A percentile compares a stretch with the other conserved stretches of the same genome.
Evolutionary conservation across 805 yeast species (phyloP).

Genomic region (Spathaspora sp.): DNA sequence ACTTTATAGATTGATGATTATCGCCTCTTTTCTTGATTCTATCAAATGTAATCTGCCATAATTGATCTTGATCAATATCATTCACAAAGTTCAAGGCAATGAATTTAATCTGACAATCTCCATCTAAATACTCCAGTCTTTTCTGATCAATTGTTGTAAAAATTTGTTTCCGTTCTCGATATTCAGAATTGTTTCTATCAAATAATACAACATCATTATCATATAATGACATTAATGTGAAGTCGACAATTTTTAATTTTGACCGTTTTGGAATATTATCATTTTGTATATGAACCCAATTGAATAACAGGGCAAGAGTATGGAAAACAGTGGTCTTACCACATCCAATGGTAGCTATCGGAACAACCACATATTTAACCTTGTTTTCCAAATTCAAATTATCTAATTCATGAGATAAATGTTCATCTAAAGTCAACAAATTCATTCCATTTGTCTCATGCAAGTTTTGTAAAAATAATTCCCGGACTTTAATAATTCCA

Average conservation of each 20-base stretch:
- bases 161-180: conserved; percentile 64
- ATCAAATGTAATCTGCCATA: conserved; percentile 51
- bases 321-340: conserved; percentile 86
- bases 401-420: conserved; percentile 8
- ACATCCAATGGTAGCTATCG: conserved; percentile 90
- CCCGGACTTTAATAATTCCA: conserved; percentile 74
- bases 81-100: conserved; percentile 66
- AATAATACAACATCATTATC: conserved; percentile 52
- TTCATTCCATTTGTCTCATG: conserved; percentile 52
- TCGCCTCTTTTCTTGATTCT: conserved; percentile 75
- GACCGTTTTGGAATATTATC: conserved; percentile 58
- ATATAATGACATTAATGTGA: conserved; percentile 32
- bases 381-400: conserved; percentile 12
- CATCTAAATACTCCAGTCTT: conserved; percentile 41
- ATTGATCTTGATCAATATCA: conserved; percentile 19
- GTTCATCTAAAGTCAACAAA: conserved; percentile 47
- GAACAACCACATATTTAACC: conserved; percentile 62
- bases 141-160: conserved; percentile 47
- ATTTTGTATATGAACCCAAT: conserved; percentile 76
- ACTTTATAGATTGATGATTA: conserved; percentile 80
- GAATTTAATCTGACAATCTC: conserved; percentile 41
- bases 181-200: conserved; percentile 81
- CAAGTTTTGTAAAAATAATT: conserved; percentile 50
- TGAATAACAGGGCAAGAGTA: conserved; percentile 50
- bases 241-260: conserved; percentile 47